Evolutionary conservation across 192 early-diverging fungal genomes (phyloP), one percentile per base, ranked within the genome.

Genomic region (Cladochytrium replicatum): DNA sequence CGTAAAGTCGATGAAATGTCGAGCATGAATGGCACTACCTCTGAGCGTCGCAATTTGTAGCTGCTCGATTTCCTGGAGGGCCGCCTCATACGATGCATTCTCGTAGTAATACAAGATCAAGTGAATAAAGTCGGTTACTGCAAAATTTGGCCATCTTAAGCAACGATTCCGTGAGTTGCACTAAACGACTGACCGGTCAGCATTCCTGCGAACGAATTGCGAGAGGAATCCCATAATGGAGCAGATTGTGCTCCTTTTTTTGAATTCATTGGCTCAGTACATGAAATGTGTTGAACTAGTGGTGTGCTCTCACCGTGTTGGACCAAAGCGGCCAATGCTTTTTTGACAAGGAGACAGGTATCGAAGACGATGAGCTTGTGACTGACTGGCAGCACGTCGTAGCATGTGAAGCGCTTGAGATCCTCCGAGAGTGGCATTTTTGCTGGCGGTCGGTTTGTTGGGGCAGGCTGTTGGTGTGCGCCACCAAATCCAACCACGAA

Each of bases 91-190:
- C 6, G 85, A 82, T 13, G 64, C 60, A 49, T 87, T 78, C 28
- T 73, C 75, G 62, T 93, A 91, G 65, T 93, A 91, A 65, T 89
- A 89, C 58, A 88, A 78, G 24, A 97, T 88, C 54, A 97, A 64
- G 60, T 91, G 85, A 32, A 97, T 87, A 60, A 97, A 87, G 59
- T 97, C 94, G 0, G 91, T 87, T 5, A 93, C 92, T 67, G 51
- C n/a, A n/a, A n/a, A n/a, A 7, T 6, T 32, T 17, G 11, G 19
- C 13, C n/a, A n/a, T 57, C 13, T 3, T 8, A 11, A 58, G 37
- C n/a, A 19, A 17, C 38, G n/a, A 22, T 6, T 28, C 34, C 17
- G 56, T 26, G 43, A 64, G 21, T 29, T 1, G 21, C 23, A 55
- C 30, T 46, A 17, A 7, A 11, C 0, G 2, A 55, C 57, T 23